phyloP scores from a whole-genome alignment of 768 basidiomycete genomes.

The Boletus rubropictus region DNA sequence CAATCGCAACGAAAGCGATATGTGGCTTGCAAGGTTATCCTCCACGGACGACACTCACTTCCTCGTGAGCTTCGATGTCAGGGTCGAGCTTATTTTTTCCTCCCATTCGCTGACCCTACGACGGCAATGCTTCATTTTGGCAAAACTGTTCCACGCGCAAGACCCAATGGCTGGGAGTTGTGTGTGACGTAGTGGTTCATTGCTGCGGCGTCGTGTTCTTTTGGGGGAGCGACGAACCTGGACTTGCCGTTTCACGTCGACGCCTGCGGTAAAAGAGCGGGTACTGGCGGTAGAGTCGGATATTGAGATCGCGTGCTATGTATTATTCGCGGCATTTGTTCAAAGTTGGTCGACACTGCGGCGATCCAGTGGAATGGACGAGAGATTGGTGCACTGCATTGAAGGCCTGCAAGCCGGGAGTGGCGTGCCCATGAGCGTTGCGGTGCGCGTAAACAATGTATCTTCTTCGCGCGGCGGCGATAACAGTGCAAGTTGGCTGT shows the following conservation, averaged over 20 bases:
- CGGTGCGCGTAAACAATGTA: neutral
- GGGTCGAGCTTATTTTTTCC: neutral
- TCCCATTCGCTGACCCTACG: neutral
- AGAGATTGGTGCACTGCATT: neutral
- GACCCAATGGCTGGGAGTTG: neutral
- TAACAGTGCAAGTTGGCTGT: neutral
- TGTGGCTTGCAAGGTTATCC: neutral
- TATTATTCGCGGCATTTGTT: neutral
- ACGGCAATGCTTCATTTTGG: neutral
- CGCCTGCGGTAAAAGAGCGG: neutral
- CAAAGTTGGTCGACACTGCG: neutral
- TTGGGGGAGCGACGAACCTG: neutral
- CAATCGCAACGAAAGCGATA: neutral
- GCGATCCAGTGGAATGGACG: neutral
- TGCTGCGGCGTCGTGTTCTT: neutral
- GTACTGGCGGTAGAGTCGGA: neutral
- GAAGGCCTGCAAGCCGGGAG: too few relatives aligned
- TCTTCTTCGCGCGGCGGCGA: neutral
- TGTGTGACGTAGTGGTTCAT: neutral
- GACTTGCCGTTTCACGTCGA: neutral
- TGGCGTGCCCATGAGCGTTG: too few relatives aligned
- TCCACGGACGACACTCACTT: neutral
- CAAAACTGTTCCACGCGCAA: neutral
- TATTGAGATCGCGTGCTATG: neutral
- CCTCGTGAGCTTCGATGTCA: neutral